Evolutionary conservation across 164 flowering plant species (phyloP).

Genomic region (Warburgia ugandensis): DNA sequence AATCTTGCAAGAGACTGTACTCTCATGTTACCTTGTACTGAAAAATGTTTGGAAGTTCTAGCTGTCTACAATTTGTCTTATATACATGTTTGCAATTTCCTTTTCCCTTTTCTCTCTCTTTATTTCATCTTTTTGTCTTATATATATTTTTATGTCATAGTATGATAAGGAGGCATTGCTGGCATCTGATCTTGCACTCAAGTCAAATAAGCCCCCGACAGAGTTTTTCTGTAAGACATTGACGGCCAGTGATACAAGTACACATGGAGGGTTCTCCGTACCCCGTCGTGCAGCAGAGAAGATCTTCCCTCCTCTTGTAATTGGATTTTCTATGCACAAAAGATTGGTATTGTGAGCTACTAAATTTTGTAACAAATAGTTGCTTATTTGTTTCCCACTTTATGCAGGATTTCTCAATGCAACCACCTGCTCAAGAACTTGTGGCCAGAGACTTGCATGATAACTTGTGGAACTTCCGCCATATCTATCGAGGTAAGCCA

Average conservation of each 20-base stretch:
- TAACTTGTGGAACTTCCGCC: conserved; percentile 81
- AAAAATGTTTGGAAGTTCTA: too few species aligned
- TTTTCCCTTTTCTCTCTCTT: neutral
- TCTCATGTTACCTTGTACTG: too few species aligned
- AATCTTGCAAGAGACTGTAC: too few species aligned
- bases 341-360: neutral
- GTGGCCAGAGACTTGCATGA: conserved; percentile 89
- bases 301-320: conserved; percentile 90
- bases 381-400: neutral
- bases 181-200: conserved; percentile 85
- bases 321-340: conserved; percentile 6
- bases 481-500: conserved; percentile 75
- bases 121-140: neutral
- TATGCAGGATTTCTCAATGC: conserved; percentile 77
- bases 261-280: conserved; percentile 99
- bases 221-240: conserved; percentile 96
- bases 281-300: conserved; percentile 99
- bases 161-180: conserved; percentile 82
- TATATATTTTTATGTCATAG: conserved; percentile 30
- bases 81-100: too few species aligned
- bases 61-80: neutral
- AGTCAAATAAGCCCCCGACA: conserved; percentile 63
- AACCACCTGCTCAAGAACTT: conserved; percentile 97
- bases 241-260: conserved; percentile 98
- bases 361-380: neutral